Conservation (phyloP, 2,329 filamentous ascomycete genomes). For the Alternaria tenuissima region DNA sequence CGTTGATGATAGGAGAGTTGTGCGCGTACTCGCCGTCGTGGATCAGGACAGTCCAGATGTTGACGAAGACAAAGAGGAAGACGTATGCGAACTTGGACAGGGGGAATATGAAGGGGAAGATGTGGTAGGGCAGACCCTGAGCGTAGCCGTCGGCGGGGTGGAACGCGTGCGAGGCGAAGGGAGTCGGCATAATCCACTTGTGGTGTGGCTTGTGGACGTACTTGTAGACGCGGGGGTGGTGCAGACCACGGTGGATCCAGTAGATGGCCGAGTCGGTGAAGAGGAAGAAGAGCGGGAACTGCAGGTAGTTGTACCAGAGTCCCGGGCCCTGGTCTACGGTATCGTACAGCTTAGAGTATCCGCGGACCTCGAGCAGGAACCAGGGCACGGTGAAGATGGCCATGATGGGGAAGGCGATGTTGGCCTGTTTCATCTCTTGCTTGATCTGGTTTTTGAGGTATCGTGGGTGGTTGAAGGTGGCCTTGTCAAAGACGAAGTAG, state of each 20-base stretch:
- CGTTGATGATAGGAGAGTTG: constrained; percentile 91
- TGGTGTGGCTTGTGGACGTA: constrained; percentile 94
- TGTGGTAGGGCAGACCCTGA: constrained; percentile 89
- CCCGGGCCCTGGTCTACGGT: constrained; percentile 77
- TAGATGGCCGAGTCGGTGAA: constrained; percentile 94
- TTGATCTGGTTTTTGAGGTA: constrained; percentile 93
- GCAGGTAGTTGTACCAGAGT: constrained; percentile 77
- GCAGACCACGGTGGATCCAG: constrained; percentile 86
- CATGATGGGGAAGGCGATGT: constrained; percentile 81
- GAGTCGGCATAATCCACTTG: constrained; percentile 99
- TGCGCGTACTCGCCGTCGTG: constrained; percentile 94
- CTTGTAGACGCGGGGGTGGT: constrained; percentile 85
- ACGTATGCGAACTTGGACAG: constrained; percentile 91
- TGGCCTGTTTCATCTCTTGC: constrained; percentile 84
- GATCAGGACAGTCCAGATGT: constrained; percentile 97
- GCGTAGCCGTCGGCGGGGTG: constrained; percentile 91
- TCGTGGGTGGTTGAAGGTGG: constrained; percentile 86
- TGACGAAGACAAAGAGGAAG: constrained; percentile 86
- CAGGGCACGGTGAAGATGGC: constrained; percentile 80
- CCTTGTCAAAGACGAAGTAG: constrained; percentile 89
- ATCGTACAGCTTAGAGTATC: constrained; percentile 89
- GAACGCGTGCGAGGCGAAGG: constrained; percentile 92
- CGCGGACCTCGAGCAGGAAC: constrained; percentile 84
- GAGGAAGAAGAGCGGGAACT: constrained; percentile 86
- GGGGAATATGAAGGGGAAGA: constrained; percentile 92